Percentiles rank a stretch among this genome's conserved stretches.
phyloP scores from a whole-genome alignment of 192 early-diverging fungal genomes.

The Coemansia sp. region DNA sequence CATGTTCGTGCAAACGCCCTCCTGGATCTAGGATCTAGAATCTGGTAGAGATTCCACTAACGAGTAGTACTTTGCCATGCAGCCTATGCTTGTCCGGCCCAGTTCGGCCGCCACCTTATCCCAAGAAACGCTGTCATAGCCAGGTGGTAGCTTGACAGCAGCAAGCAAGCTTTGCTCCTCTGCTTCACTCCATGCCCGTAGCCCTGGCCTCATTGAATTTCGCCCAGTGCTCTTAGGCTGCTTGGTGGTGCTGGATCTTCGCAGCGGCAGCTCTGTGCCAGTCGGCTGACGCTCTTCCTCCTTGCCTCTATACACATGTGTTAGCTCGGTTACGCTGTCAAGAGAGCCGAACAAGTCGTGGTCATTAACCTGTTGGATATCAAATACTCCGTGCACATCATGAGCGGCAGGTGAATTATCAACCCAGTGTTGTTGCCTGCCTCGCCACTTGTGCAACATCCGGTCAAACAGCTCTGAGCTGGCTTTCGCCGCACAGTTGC shows the following conservation, averaged over 20 bases:
- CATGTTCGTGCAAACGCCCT: too few relatives aligned
- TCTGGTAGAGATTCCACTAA: background rate
- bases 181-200: constrained; percentile 11
- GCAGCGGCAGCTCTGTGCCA: background rate
- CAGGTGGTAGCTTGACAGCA: background rate
- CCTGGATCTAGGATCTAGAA: too few relatives aligned
- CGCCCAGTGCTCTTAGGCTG: background rate
- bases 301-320: background rate
- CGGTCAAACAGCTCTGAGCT: background rate
- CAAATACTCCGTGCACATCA: background rate
- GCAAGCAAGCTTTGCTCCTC: constrained; percentile 10
- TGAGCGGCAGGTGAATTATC: background rate
- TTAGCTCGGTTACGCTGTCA: background rate
- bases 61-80: constrained; percentile 31
- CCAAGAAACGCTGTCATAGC: background rate
- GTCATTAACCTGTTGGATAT: background rate
- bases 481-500: background rate
- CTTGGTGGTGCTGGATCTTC: background rate
- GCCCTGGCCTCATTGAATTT: background rate
- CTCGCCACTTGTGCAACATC: background rate
- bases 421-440: background rate
- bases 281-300: background rate
- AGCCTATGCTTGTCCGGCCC: constrained; percentile 14
- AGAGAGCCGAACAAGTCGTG: background rate
- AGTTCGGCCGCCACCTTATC: constrained; percentile 10